Conservation (phyloP, 257 asterid genomes). For the Gynochthodes officinalis region DNA sequence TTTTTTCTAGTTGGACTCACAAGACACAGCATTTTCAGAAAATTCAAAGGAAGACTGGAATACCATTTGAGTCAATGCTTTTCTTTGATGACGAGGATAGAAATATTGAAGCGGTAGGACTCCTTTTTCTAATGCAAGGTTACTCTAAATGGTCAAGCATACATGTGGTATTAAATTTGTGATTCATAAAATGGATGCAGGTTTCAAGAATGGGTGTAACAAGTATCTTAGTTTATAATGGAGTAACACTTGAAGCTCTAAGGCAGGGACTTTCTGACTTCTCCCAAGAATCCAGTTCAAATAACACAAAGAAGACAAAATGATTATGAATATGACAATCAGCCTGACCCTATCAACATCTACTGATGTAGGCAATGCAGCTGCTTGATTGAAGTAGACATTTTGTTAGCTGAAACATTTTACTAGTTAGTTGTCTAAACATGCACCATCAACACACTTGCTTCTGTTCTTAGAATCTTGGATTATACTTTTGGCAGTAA, state of each 20-base stretch:
- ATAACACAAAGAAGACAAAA: conserved; percentile 1
- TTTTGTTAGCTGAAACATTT: neutral
- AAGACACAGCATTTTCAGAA: conserved; percentile 38
- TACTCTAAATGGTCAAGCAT: neutral
- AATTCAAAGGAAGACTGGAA: conserved; percentile 24
- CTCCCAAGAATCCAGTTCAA: conserved; percentile 23
- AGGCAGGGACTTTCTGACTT: conserved; percentile 30
- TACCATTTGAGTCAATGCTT: conserved; percentile 33
- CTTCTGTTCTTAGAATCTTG: neutral
- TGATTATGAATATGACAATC: neutral
- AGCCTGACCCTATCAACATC: too few relatives aligned
- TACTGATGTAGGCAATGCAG: neutral
- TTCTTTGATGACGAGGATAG: conserved; percentile 40
- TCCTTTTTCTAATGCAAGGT: neutral
- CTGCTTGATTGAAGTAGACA: neutral
- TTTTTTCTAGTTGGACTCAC: conserved; percentile 34
- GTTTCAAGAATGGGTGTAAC: conserved; percentile 38
- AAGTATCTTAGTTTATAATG: conserved; percentile 27
- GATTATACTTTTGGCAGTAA: neutral
- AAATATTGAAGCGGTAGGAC: conserved; percentile 26
- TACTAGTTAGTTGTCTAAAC: neutral
- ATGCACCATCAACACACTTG: too few relatives aligned
- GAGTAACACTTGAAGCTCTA: conserved; percentile 34
- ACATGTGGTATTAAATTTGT: neutral
- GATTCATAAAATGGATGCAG: conserved; percentile 15